These are phyloP conservation scores for Boletus rex-veris DNA, from an alignment of 768 basidiomycete species.

Conservation along the genomic window DNA sequence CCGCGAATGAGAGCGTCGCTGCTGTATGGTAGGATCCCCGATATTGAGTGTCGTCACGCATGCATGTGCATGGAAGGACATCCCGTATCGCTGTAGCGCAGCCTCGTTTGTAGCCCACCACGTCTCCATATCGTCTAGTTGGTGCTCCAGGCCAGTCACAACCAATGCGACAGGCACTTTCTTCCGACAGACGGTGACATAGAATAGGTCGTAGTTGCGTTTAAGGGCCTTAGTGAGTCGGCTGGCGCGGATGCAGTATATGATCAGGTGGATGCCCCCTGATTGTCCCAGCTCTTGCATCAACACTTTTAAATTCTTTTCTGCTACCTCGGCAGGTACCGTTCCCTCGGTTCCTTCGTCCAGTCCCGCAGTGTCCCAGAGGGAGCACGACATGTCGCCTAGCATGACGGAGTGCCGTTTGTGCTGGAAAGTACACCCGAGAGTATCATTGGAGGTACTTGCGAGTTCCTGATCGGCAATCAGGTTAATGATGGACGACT, in stretches of 20 bases:
- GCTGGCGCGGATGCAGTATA: slow-evolving; percentile 4
- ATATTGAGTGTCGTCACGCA: slow-evolving; percentile 10
- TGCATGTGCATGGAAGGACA: slow-evolving; percentile 26
- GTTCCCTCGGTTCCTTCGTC: slow-evolving; percentile 7
- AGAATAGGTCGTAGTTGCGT: slow-evolving; percentile 34
- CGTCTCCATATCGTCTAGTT: slow-evolving; percentile 18
- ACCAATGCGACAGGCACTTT: slow-evolving; percentile 36
- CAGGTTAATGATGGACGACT: slow-evolving; percentile 10
- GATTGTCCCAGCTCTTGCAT: not conserved
- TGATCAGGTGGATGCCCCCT: slow-evolving; percentile 6
- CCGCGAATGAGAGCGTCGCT: not conserved
- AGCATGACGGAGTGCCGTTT: not conserved
- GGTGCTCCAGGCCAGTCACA: slow-evolving; percentile 35
- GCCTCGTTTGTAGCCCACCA: slow-evolving; percentile 29
- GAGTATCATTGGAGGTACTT: not conserved
- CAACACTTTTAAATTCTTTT: not conserved
- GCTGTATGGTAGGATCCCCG: not conserved
- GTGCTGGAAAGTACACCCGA: slow-evolving; percentile 6
- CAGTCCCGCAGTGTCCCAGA: slow-evolving; percentile 10
- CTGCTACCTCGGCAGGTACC: slow-evolving; percentile 4
- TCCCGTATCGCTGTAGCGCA: slow-evolving; percentile 22
- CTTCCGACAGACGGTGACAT: slow-evolving; percentile 31
- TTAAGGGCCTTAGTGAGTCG: slow-evolving; percentile 10
- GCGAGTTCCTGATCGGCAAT: not conserved
- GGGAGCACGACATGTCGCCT: not conserved